A percentile compares a stretch with the other conserved stretches of the same genome.
phyloP scores from a whole-genome alignment of 495 filamentous ascomycete genomes.

The Glutinoglossum americanum region DNA sequence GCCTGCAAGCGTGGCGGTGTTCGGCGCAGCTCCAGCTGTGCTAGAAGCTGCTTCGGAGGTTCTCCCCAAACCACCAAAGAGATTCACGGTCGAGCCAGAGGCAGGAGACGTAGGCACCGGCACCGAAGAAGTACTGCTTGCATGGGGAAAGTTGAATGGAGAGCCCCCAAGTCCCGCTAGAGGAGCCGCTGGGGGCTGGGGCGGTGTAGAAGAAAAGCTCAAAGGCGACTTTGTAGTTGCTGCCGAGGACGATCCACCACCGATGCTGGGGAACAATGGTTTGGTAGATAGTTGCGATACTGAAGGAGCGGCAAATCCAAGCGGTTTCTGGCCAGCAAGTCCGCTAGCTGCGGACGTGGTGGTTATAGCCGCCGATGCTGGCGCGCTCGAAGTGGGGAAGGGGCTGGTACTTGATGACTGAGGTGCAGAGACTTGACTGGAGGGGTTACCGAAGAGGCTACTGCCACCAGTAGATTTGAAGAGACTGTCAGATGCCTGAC shows the following conservation, averaged over 20 bases:
- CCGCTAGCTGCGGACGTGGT: background rate
- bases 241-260: background rate
- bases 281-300: background rate
- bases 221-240: slow-evolving; percentile 1
- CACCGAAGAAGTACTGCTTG: background rate
- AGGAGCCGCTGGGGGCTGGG: background rate
- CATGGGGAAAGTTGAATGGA: slow-evolving; percentile 6
- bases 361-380: background rate
- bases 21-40: background rate
- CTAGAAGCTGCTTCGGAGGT: background rate
- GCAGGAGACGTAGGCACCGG: background rate
- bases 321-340: background rate
- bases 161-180: background rate
- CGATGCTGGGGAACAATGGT: background rate
- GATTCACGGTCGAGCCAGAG: background rate
- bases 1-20: background rate
- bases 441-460: background rate
- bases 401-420: background rate
- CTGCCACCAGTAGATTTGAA: background rate
- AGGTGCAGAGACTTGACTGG: background rate
- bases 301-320: background rate
- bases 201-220: slow-evolving; percentile 5
- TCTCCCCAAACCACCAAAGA: background rate
- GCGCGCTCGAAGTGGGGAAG: background rate
- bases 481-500: background rate